Base-by-base conservation (phyloP, 2,329 filamentous ascomycete genomes). In the Cephalotrichum gorgonifer region DNA sequence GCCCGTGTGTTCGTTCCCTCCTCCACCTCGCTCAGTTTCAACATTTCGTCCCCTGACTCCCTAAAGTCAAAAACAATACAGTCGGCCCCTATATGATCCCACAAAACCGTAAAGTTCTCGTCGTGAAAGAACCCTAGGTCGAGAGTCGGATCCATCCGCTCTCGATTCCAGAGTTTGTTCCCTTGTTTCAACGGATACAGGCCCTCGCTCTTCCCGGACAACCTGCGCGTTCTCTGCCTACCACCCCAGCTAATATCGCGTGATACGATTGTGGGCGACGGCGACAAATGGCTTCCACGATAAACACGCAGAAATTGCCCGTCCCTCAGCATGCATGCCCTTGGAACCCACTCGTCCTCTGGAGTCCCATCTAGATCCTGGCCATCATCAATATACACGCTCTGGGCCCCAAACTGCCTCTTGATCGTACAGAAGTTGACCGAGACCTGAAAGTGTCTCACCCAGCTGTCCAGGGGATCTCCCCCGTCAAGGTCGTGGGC, bases 321-420 rank as follows among this genome's bases (percentile, higher is more conserved):
- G 26, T 45, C 33, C 28, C 43, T 45, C 28, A 35, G 43, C 17
- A 45, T 45, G 12, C 27, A 45, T 15, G 43, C 43, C 17, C 43
- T 4, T 7, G 43, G 43, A 20, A 35, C 22, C 43, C 43, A 45
- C 15, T 35, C 28, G 22, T 43, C 22, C 17, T 22, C 26, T 9
- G 11, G 17, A 26, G 22, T 11, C 28, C 8, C 14, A 26, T 17
- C 17, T 4, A 31, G 5, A 12, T 45, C 43, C 43, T 20, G 27
- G 17, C 43, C 28, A 14, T 45, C 43, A 15, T 35, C 43, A 17
- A 45, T 45, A n/a, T 31, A 15, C 20, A 28, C 28, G 27, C 43
- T 3, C 28, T 45, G 43, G 12, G 33, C 28, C 26, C 25, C 43
- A 17, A 26, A 45, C 14, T 23, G 15, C 43, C 17, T 45, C 4